Evolutionary conservation across 129 eudicot species (phyloP).

Genomic region (Flaveria linearis): DNA sequence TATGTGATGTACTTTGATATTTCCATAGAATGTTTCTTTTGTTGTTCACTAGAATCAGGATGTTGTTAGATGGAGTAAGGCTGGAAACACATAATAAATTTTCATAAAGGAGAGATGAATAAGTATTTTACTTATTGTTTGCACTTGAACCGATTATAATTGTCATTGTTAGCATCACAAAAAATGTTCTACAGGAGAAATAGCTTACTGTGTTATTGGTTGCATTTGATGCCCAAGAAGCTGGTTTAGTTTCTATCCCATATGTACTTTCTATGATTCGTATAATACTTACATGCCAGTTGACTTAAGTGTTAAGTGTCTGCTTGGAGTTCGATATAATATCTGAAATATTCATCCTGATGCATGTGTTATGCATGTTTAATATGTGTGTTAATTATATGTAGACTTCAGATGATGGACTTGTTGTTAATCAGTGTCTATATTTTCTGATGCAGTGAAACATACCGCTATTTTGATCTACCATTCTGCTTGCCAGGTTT

Average conservation of each 20-base stretch:
- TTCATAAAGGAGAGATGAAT: not conserved
- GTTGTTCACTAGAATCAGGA: not conserved
- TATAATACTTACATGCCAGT: not conserved
- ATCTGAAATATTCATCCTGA: too few relatives aligned
- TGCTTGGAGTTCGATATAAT: not conserved
- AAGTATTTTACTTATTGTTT: not conserved
- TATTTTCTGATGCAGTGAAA: slow-evolving; percentile 53
- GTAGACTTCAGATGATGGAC: not conserved
- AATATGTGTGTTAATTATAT: not conserved
- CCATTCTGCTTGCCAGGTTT: slow-evolving; percentile 81
- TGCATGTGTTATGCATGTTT: too few relatives aligned
- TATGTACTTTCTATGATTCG: not conserved
- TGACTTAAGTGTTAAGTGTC: not conserved
- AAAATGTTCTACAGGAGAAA: not conserved
- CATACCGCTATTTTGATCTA: slow-evolving; percentile 74
- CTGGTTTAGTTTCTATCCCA: not conserved
- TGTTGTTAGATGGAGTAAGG: slow-evolving; percentile 8
- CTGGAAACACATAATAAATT: not conserved
- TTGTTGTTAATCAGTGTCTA: slow-evolving; percentile 14
- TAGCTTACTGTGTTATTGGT: not conserved
- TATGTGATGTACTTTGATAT: not conserved
- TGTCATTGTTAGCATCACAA: not conserved
- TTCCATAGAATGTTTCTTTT: not conserved
- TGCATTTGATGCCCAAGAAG: not conserved
- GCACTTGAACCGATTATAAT: not conserved